Evolutionary conservation across 1,139 yeast genomes (phyloP).

Genomic region (Komagataea norvegica): DNA sequence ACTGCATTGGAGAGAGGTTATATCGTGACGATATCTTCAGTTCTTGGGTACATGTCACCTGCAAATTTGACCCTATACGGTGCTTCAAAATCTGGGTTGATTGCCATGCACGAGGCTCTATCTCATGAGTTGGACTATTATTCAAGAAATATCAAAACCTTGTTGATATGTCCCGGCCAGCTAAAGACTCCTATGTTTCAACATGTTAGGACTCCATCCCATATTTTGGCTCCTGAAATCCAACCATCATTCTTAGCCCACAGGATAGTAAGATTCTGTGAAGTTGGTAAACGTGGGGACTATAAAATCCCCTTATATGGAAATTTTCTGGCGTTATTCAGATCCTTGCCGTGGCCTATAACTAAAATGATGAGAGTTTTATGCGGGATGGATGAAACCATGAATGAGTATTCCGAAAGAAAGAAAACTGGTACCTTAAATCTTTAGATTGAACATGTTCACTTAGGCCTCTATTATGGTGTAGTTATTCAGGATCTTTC

Average conservation of each 20-base stretch:
- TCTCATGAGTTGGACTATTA: constrained; percentile 62
- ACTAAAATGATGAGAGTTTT: constrained; percentile 47
- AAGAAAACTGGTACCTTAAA: not conserved
- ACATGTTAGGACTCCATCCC: constrained; percentile 67
- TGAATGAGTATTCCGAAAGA: constrained; percentile 27
- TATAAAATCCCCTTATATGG: constrained; percentile 74
- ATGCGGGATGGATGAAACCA: constrained; percentile 62
- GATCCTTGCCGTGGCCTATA: constrained; percentile 71
- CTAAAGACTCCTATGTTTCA: constrained; percentile 66
- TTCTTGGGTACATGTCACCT: constrained; percentile 80
- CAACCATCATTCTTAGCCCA: constrained; percentile 63
- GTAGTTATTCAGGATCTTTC: constrained; percentile 47
- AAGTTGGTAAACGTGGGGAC: constrained; percentile 61
- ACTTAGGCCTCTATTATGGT: constrained; percentile 18
- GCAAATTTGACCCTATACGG: constrained; percentile 78
- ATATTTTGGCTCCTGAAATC: constrained; percentile 73
- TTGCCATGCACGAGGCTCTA: constrained; percentile 79
- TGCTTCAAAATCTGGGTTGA: constrained; percentile 81
- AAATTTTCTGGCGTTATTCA: constrained; percentile 61
- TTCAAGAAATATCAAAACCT: constrained; percentile 55
- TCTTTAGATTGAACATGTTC: not conserved
- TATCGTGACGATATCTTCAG: constrained; percentile 76
- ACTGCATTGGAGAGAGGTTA: constrained; percentile 59
- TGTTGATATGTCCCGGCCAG: constrained; percentile 86
- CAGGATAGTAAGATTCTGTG: constrained; percentile 51